phyloP scores from a whole-genome alignment of 2,329 filamentous ascomycete genomes.

The Ophiocordyceps sinensis region DNA sequence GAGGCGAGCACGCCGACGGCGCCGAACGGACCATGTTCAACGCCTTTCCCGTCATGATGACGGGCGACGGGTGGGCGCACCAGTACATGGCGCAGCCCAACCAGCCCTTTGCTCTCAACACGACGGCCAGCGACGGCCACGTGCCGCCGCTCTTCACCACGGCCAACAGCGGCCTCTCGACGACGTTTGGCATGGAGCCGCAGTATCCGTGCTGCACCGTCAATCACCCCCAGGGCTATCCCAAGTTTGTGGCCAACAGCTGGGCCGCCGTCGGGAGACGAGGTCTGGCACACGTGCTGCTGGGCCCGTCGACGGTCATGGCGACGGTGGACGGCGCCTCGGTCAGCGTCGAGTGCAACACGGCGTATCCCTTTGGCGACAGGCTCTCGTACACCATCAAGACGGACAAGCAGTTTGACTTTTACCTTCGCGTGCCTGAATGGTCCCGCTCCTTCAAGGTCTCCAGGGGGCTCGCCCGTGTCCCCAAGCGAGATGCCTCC shows the following conservation, averaged over 20 bases:
- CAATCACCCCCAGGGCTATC: constrained; percentile 41
- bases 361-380: constrained; percentile 28
- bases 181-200: constrained; percentile 34
- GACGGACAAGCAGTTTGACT: constrained; percentile 10
- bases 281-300: constrained; percentile 34
- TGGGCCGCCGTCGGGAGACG: constrained; percentile 26
- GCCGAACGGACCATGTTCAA: constrained; percentile 39
- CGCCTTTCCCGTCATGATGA: constrained; percentile 34
- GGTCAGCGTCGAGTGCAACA: constrained; percentile 29
- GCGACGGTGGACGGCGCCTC: constrained; percentile 17
- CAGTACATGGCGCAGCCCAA: constrained; percentile 41
- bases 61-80: constrained; percentile 37
- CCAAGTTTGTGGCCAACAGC: constrained; percentile 35
- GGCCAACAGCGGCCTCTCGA: constrained; percentile 22
- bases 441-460: constrained; percentile 7
- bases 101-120: constrained; percentile 30
- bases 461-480: constrained; percentile 5
- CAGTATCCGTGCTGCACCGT: constrained; percentile 42
- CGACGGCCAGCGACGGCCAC: constrained; percentile 17
- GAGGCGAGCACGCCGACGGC: constrained; percentile 30
- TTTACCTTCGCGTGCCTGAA: constrained; percentile 15
- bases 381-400: constrained; percentile 13
- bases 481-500: neutral
- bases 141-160: constrained; percentile 27
- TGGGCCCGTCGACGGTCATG: constrained; percentile 27